These are phyloP conservation scores for Corchorus olitorius DNA, from an alignment of 345 rosid genomes.

Conservation along the genomic window DNA sequence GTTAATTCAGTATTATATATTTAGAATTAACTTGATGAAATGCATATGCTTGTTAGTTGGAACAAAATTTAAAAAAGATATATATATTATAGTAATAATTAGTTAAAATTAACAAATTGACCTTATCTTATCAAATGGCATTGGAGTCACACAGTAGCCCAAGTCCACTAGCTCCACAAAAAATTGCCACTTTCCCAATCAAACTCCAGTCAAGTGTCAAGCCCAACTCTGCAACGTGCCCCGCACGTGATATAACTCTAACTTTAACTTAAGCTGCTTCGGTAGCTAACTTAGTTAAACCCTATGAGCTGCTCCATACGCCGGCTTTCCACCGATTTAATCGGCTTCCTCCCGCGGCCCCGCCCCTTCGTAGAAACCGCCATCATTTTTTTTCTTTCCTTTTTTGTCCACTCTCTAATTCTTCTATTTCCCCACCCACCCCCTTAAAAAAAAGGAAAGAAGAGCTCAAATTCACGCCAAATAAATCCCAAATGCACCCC, in stretches of 20 bases:
- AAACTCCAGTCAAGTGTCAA: not conserved
- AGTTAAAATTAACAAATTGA: not conserved
- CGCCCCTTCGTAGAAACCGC: constrained; percentile 34
- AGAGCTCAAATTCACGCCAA: constrained; percentile 40
- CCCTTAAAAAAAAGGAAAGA: constrained; percentile 23
- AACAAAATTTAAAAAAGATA: too few relatives aligned
- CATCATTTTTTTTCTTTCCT: not conserved
- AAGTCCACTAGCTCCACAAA: not conserved
- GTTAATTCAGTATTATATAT: too few relatives aligned
- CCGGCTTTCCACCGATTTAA: constrained; percentile 36
- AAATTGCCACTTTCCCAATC: not conserved
- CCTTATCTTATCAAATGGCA: not conserved
- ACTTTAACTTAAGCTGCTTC: not conserved
- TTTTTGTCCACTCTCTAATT: not conserved
- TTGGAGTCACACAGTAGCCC: not conserved
- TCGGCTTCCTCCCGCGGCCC: constrained; percentile 27
- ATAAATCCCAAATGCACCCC: constrained; percentile 38
- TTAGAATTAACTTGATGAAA: too few relatives aligned
- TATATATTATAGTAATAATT: too few relatives aligned
- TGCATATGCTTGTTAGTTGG: too few relatives aligned
- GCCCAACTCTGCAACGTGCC: not conserved
- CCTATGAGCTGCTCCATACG: not conserved
- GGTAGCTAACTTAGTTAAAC: constrained; percentile 3
- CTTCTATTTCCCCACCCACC: not conserved
- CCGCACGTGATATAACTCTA: not conserved